A percentile compares a stretch with the other conserved stretches of the same genome.
Conservation (phyloP, 2,329 filamentous ascomycete genomes). For the Monosporascus sp. region DNA sequence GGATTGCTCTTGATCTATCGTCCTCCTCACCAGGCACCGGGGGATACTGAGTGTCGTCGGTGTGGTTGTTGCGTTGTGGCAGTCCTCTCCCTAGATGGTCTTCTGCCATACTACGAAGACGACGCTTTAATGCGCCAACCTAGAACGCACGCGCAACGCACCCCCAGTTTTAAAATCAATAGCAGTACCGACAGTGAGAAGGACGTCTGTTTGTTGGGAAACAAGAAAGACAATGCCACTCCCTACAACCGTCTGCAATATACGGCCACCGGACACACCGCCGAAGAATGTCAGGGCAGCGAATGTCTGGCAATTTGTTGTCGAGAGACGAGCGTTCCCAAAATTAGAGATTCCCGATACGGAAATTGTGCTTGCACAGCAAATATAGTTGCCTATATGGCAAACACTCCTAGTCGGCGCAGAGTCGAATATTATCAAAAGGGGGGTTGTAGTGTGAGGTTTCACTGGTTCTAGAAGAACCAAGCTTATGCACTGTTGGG, state of each 20-base stretch:
- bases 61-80: slow-evolving; percentile 27
- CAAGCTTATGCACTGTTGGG: neutral
- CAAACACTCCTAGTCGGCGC: neutral
- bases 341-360: neutral
- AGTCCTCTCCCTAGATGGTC: slow-evolving; percentile 30
- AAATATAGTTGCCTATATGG: neutral
- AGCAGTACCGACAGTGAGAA: neutral
- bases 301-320: neutral
- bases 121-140: slow-evolving; percentile 26
- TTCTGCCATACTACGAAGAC: slow-evolving; percentile 33
- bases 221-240: neutral
- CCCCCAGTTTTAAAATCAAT: slow-evolving; percentile 5
- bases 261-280: neutral
- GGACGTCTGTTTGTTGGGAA: neutral
- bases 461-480: neutral
- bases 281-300: neutral
- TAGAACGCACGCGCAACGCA: slow-evolving; percentile 14
- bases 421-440: no score
- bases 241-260: neutral
- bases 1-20: slow-evolving; percentile 29
- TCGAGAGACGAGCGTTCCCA: neutral
- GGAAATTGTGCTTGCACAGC: neutral
- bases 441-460: no score
- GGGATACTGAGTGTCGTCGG: slow-evolving; percentile 39
- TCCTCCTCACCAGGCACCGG: slow-evolving; percentile 38